A percentile compares a stretch with the other conserved stretches of the same genome.
Evolutionary conservation across 108 stramenopile species (phyloP).

Genomic region (Nitzschia sp.): DNA sequence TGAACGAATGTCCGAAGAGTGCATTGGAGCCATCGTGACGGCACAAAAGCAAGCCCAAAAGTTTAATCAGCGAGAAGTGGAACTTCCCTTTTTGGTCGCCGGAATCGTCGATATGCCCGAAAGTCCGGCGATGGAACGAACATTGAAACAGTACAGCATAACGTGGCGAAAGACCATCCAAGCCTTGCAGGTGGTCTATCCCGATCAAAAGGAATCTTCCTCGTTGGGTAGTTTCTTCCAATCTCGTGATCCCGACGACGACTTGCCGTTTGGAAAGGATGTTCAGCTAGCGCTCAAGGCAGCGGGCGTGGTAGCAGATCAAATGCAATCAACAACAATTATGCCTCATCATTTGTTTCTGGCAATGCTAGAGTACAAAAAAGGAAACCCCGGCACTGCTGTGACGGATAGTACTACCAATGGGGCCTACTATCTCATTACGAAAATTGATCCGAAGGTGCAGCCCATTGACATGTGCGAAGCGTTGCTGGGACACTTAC

Average conservation of each 20-base stretch:
- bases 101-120: slow-evolving; percentile 59
- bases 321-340: slow-evolving; percentile 45
- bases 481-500: slow-evolving; percentile 57
- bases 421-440: slow-evolving; percentile 60
- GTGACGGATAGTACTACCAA: slow-evolving; percentile 27
- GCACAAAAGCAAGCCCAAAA: slow-evolving; percentile 50
- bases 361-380: slow-evolving; percentile 49
- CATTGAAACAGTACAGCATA: slow-evolving; percentile 50
- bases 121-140: slow-evolving; percentile 30
- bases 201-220: slow-evolving; percentile 7
- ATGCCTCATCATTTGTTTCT: slow-evolving; percentile 62
- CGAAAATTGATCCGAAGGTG: slow-evolving; percentile 53
- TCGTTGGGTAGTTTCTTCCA: slow-evolving; percentile 32
- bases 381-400: slow-evolving; percentile 36
- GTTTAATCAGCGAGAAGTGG: slow-evolving; percentile 32
- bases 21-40: slow-evolving; percentile 52
- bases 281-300: slow-evolving; percentile 37
- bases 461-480: slow-evolving; percentile 64
- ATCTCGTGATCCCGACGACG: slow-evolving; percentile 33
- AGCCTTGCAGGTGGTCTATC: slow-evolving; percentile 33
- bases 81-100: slow-evolving; percentile 35
- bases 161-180: slow-evolving; percentile 32
- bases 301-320: slow-evolving; percentile 44
- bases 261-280: slow-evolving; percentile 49
- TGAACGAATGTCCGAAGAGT: slow-evolving; percentile 71